Conservation (phyloP, 768 basidiomycete genomes). For the Cyathus striatus region DNA sequence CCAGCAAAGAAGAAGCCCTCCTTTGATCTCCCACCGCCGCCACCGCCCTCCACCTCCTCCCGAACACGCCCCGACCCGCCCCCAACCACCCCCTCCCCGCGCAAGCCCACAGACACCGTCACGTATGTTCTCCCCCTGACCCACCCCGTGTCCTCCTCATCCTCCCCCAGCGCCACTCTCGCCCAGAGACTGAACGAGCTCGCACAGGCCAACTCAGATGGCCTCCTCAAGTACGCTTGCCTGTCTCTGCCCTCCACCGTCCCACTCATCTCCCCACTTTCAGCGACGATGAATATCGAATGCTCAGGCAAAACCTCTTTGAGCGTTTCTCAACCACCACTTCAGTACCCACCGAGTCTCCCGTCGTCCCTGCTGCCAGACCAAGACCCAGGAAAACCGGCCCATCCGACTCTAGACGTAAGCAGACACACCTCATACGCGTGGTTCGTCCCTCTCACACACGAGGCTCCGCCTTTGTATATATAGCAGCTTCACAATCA, state of each 20-base stretch:
- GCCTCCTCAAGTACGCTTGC: constrained; percentile 60
- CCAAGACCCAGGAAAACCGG: constrained; percentile 22
- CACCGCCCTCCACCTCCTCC: not conserved
- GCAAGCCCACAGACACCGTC: constrained; percentile 41
- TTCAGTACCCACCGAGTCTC: constrained; percentile 53
- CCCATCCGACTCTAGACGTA: constrained; percentile 26
- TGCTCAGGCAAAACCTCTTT: constrained; percentile 80
- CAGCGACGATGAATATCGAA: constrained; percentile 83
- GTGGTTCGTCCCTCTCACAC: too few relatives aligned
- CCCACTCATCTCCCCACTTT: constrained; percentile 4
- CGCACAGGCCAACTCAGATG: constrained; percentile 74
- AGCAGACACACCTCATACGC: constrained; percentile 11
- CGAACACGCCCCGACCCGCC: constrained; percentile 7
- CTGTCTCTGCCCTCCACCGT: constrained; percentile 1
- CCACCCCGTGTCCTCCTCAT: too few relatives aligned
- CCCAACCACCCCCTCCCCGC: constrained; percentile 15
- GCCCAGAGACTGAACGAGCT: constrained; percentile 81
- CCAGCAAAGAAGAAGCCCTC: constrained; percentile 3
- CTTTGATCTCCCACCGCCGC: not conserved
- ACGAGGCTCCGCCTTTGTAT: too few relatives aligned
- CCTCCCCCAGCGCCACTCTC: constrained; percentile 54
- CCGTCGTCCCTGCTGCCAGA: constrained; percentile 52
- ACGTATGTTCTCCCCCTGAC: constrained; percentile 37
- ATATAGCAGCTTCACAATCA: too few relatives aligned
- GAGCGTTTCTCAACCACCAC: constrained; percentile 65